Conservation (phyloP, 2,329 filamentous ascomycete species). For the Diaporthe vexans region DNA sequence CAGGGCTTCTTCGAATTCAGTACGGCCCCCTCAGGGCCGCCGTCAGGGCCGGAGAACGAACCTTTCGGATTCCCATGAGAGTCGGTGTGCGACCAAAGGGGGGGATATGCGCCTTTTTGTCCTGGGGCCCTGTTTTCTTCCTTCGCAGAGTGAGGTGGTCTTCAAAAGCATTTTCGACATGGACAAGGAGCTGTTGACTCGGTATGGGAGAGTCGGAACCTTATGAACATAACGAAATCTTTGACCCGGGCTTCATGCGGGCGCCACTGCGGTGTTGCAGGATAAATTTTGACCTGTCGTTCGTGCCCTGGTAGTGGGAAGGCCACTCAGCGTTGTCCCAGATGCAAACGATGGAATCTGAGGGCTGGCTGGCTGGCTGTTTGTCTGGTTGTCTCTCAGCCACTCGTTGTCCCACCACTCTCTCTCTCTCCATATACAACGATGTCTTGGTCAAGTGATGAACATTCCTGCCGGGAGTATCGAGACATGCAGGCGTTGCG, state of each 20-base stretch:
- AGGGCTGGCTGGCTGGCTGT: too few relatives aligned
- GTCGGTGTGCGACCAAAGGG: not conserved
- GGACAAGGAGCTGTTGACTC: not conserved
- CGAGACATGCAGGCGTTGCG: not conserved
- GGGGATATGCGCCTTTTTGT: too few relatives aligned
- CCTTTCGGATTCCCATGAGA: slow-evolving; percentile 6
- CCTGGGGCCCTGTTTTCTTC: not conserved
- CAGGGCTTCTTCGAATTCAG: slow-evolving; percentile 23
- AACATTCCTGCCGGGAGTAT: not conserved
- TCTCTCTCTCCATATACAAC: not conserved
- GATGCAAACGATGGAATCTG: not conserved
- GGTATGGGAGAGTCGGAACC: not conserved
- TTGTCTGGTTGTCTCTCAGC: not conserved
- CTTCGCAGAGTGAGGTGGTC: not conserved
- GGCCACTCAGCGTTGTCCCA: not conserved
- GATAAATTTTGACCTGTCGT: not conserved
- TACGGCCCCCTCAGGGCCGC: not conserved
- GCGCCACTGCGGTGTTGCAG: not conserved
- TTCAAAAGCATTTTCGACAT: not conserved
- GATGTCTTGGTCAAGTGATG: not conserved
- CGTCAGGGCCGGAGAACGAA: not conserved
- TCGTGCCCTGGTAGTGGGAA: not conserved
- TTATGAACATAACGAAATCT: not conserved
- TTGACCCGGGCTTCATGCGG: not conserved
- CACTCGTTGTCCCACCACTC: not conserved